Conservation (phyloP, 1,139 yeast species). For the Meyerozyma athensensis region DNA sequence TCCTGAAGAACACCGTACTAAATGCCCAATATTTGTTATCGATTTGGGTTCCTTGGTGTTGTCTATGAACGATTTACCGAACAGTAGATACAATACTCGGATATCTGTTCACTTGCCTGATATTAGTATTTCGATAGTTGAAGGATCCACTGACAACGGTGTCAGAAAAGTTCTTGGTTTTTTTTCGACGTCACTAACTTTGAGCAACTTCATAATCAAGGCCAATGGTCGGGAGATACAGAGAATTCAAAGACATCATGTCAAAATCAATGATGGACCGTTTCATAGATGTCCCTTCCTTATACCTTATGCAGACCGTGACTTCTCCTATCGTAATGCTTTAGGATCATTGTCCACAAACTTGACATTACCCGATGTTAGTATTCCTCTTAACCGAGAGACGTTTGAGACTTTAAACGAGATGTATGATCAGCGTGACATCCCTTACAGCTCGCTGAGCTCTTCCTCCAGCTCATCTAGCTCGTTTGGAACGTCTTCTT, state of each 20-base stretch:
- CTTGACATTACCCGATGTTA: constrained; percentile 59
- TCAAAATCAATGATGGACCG: constrained; percentile 73
- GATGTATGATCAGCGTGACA: constrained; percentile 15
- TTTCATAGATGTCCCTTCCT: constrained; percentile 76
- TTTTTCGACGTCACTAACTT: constrained; percentile 50
- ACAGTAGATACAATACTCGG: constrained; percentile 56
- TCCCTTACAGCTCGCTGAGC: constrained; percentile 3
- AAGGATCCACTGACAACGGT: constrained; percentile 13
- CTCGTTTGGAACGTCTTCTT: not conserved
- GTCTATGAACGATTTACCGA: constrained; percentile 65
- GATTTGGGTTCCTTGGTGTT: constrained; percentile 37
- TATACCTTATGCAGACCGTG: constrained; percentile 44
- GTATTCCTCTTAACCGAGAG: constrained; percentile 47
- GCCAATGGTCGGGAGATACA: constrained; percentile 44
- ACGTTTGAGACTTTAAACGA: constrained; percentile 1
- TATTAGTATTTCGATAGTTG: constrained; percentile 30
- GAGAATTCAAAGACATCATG: constrained; percentile 57
- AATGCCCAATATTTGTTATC: constrained; percentile 20
- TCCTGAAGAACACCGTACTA: constrained; percentile 14
- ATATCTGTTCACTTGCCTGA: constrained; percentile 48
- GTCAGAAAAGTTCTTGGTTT: constrained; percentile 19
- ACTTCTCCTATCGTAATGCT: constrained; percentile 39
- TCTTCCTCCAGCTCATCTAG: constrained; percentile 3
- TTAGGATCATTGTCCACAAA: constrained; percentile 57
- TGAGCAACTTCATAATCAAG: constrained; percentile 59